phyloP scores from a whole-genome alignment of 2,329 filamentous ascomycete species.

The Sclerotinia glacialis region DNA sequence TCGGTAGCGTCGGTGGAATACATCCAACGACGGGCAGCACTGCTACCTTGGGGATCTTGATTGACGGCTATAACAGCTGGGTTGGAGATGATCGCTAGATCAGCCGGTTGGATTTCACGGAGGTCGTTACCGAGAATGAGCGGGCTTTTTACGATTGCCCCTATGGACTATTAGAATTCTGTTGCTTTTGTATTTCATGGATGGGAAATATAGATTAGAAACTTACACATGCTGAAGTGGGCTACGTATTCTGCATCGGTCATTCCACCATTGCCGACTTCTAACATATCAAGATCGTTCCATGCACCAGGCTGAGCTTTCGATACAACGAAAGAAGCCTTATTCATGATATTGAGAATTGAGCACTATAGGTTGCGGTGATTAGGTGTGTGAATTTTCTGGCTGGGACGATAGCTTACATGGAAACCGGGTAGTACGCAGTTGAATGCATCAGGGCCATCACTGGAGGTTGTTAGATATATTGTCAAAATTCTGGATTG shows the following conservation, averaged over 20 bases:
- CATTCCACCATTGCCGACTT: slow-evolving; percentile 43
- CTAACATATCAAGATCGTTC: slow-evolving; percentile 40
- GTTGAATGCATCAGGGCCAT: slow-evolving; percentile 42
- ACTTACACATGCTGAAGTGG: slow-evolving; percentile 36
- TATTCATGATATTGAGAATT: slow-evolving; percentile 35
- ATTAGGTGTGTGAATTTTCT: not conserved
- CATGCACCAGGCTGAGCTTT: slow-evolving; percentile 38
- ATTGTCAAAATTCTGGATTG: not conserved
- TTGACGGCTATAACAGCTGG: slow-evolving; percentile 46
- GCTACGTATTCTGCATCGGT: slow-evolving; percentile 41
- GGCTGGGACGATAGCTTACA: not conserved
- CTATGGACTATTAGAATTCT: slow-evolving; percentile 22
- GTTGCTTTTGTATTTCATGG: not conserved
- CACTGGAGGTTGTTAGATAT: slow-evolving; percentile 24
- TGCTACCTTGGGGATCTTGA: slow-evolving; percentile 43
- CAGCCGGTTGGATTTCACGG: slow-evolving; percentile 36
- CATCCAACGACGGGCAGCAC: slow-evolving; percentile 47
- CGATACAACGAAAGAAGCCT: slow-evolving; percentile 36
- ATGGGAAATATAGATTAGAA: not conserved
- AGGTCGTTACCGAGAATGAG: slow-evolving; percentile 39
- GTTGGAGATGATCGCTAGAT: slow-evolving; percentile 44
- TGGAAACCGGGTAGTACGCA: slow-evolving; percentile 37
- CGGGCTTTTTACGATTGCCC: slow-evolving; percentile 36
- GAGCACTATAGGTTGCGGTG: slow-evolving; percentile 30
- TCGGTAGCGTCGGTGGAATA: slow-evolving; percentile 44